Conservation (phyloP, 2,329 filamentous ascomycete genomes). For the Gaeumannomyces tritici region DNA sequence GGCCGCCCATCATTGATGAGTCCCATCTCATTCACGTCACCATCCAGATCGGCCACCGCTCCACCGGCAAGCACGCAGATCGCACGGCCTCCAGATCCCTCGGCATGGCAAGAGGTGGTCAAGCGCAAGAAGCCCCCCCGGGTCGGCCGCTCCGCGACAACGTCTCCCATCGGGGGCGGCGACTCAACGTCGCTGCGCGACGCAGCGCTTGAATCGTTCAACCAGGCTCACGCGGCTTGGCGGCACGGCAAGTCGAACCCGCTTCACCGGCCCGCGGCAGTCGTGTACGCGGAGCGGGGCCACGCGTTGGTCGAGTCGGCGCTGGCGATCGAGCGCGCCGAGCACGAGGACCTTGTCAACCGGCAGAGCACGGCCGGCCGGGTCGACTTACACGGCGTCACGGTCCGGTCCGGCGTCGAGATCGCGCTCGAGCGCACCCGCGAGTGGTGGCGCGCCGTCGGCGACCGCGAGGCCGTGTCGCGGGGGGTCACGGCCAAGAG, state of each 20-base stretch:
- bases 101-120: not conserved
- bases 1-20: not conserved
- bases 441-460: constrained; percentile 65
- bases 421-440: constrained; percentile 62
- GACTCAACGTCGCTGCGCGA: not conserved
- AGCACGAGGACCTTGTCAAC: constrained; percentile 62
- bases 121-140: not conserved
- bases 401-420: constrained; percentile 68
- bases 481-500: constrained; percentile 28
- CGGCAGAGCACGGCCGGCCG: constrained; percentile 55
- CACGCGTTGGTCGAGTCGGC: constrained; percentile 52
- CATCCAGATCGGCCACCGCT: not conserved
- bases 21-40: not conserved
- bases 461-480: constrained; percentile 31
- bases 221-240: constrained; percentile 29
- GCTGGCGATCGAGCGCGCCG: constrained; percentile 48
- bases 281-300: constrained; percentile 64
- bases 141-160: not conserved
- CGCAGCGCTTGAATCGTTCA: constrained; percentile 14
- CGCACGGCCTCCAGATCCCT: not conserved
- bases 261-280: constrained; percentile 65
- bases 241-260: constrained; percentile 56
- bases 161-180: constrained; percentile 2
- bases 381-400: constrained; percentile 82
- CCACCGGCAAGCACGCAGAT: not conserved